phyloP scores from a whole-genome alignment of 2,329 filamentous ascomycete genomes.

The Alternaria ventricosa region DNA sequence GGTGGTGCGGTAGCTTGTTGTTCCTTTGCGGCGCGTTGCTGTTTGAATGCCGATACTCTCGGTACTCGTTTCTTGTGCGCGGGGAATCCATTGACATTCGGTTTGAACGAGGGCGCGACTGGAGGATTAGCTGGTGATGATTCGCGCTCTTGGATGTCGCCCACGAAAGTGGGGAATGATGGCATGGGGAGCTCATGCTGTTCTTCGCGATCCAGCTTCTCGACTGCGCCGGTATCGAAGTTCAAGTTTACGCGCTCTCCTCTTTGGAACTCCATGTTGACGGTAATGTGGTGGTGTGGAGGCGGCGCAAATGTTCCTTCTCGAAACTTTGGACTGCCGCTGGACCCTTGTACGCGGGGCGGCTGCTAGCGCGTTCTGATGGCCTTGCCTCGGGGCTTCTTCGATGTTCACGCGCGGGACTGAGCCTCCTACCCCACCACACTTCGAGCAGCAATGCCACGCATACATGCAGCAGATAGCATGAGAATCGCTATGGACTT shows the following conservation, averaged over 20 bases:
- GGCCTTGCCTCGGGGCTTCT: not conserved
- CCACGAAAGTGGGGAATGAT: slow-evolving; percentile 58
- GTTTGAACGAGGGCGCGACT: slow-evolving; percentile 65
- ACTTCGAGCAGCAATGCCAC: not conserved
- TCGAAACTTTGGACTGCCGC: not conserved
- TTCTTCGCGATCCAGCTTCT: slow-evolving; percentile 43
- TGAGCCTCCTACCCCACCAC: not conserved
- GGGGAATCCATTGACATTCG: slow-evolving; percentile 76
- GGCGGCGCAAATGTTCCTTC: not conserved
- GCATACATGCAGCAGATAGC: not conserved
- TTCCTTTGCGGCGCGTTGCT: slow-evolving; percentile 59
- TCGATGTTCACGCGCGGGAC: not conserved
- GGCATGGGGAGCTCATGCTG: slow-evolving; percentile 21
- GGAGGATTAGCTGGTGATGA: slow-evolving; percentile 67
- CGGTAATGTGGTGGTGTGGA: slow-evolving; percentile 5
- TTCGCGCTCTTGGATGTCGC: slow-evolving; percentile 81
- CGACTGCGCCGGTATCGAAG: slow-evolving; percentile 61
- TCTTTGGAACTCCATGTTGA: slow-evolving; percentile 54
- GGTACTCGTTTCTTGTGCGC: slow-evolving; percentile 76
- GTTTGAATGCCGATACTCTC: slow-evolving; percentile 79
- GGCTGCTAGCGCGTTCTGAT: not conserved
- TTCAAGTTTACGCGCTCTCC: slow-evolving; percentile 69
- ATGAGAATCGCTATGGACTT: not conserved
- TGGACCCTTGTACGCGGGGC: slow-evolving; percentile 10
- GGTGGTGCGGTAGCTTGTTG: slow-evolving; percentile 19